Percentiles rank a stretch among this genome's conserved stretches.
Conservation (phyloP, 805 yeast species). For the Lachancea sp. region DNA sequence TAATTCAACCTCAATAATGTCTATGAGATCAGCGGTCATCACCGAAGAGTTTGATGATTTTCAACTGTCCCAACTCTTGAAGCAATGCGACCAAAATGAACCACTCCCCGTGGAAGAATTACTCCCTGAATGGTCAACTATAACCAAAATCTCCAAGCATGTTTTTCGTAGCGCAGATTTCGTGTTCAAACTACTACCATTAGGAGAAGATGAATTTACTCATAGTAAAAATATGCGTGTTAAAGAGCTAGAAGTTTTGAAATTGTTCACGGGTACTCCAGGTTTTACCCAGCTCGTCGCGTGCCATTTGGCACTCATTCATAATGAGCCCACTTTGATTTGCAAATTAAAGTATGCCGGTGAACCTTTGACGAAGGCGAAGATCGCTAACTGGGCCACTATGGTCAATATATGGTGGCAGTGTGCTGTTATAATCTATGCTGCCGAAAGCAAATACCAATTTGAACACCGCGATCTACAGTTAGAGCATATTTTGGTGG, state of each 20-base stretch:
- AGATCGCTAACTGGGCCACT: slow-evolving; percentile 21
- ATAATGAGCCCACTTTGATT: slow-evolving; percentile 7
- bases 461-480: slow-evolving; percentile 72
- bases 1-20: slow-evolving; percentile 33
- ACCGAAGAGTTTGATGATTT: slow-evolving; percentile 25
- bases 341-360: slow-evolving; percentile 28
- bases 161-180: slow-evolving; percentile 3
- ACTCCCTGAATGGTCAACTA: slow-evolving; percentile 4
- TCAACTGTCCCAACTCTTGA: slow-evolving; percentile 21
- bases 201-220: slow-evolving; percentile 11
- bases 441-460: slow-evolving; percentile 44
- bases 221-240: slow-evolving; percentile 17
- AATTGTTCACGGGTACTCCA: slow-evolving; percentile 24
- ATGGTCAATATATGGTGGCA: slow-evolving; percentile 45
- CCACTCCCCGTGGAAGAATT: slow-evolving; percentile 3
- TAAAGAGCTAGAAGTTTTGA: slow-evolving; percentile 25
- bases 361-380: slow-evolving; percentile 15
- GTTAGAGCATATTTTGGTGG: slow-evolving; percentile 55
- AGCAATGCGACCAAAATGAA: slow-evolving; percentile 17
- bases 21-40: slow-evolving; percentile 21
- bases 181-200: slow-evolving; percentile 11
- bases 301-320: slow-evolving; percentile 6
- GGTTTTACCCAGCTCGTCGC: slow-evolving; percentile 20
- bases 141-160: slow-evolving; percentile 4
- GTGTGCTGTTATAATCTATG: slow-evolving; percentile 42